Percentiles rank a stretch among this genome's conserved stretches.
phyloP scores from a whole-genome alignment of 805 yeast species.

The Candida insectorum region DNA sequence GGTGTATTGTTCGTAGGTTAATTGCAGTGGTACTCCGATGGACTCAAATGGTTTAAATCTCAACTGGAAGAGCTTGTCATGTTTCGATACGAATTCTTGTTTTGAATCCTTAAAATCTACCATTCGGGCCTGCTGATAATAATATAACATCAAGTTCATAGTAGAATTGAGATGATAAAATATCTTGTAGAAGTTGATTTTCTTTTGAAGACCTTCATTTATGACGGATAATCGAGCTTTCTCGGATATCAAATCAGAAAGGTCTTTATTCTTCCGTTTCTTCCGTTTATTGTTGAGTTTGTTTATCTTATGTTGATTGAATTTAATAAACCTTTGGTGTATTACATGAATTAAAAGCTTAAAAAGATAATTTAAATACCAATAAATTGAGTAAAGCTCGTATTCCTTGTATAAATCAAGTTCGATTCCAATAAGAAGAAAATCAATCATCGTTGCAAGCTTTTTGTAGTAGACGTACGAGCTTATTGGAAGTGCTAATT shows the following conservation, averaged over 20 bases:
- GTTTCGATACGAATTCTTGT: conserved; percentile 4
- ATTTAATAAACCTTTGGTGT: conserved; percentile 28
- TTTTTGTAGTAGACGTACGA: conserved; percentile 69
- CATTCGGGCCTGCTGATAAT: conserved; percentile 5
- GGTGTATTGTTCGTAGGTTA: conserved; percentile 5
- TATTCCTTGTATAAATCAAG: conserved; percentile 67
- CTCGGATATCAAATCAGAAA: background rate
- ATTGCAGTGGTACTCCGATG: conserved; percentile 11
- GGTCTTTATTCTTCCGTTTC: conserved; percentile 9
- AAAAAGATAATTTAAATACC: conserved; percentile 58
- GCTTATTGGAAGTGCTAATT: conserved; percentile 60
- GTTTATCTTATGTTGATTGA: conserved; percentile 10
- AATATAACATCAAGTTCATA: conserved; percentile 4
- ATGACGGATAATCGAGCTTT: background rate
- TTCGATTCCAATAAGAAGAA: conserved; percentile 71
- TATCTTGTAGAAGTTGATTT: conserved; percentile 5
- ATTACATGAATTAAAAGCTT: conserved; percentile 41
- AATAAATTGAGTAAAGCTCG: conserved; percentile 66
- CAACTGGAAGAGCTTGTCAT: conserved; percentile 10
- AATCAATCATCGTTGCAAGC: conserved; percentile 66
- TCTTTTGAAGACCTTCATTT: conserved; percentile 2
- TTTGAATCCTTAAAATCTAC: conserved; percentile 5
- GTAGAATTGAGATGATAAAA: conserved; percentile 4
- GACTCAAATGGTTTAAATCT: conserved; percentile 14
- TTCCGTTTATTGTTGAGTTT: conserved; percentile 9